Percentiles rank a stretch among this genome's conserved stretches.
phyloP scores from a whole-genome alignment of 805 yeast species.

The Cyberlindnera japonica region DNA sequence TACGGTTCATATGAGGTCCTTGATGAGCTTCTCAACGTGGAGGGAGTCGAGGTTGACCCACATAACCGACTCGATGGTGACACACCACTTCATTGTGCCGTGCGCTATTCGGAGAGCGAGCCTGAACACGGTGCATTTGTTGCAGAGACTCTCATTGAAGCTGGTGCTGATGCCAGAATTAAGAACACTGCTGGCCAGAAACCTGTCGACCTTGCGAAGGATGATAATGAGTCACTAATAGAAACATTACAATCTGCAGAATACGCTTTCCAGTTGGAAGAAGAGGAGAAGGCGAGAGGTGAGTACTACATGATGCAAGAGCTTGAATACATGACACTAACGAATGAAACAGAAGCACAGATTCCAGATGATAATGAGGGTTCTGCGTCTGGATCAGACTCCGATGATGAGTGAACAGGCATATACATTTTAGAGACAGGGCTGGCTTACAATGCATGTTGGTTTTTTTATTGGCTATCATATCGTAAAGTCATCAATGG shows the following conservation, averaged over 20 bases:
- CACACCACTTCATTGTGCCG: conserved; percentile 88
- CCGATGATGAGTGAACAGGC: conserved; percentile 15
- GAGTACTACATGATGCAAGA: conserved; percentile 19
- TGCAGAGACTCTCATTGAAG: conserved; percentile 79
- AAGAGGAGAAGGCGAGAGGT: conserved; percentile 33
- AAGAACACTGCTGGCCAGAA: conserved; percentile 61
- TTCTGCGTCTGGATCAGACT: conserved; percentile 23
- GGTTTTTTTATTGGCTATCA: background rate
- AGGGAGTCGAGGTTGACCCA: conserved; percentile 90
- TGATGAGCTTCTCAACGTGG: conserved; percentile 77
- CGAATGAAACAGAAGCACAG: conserved; percentile 29
- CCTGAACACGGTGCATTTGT: conserved; percentile 81
- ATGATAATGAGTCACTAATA: conserved; percentile 51
- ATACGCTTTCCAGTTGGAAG: conserved; percentile 49
- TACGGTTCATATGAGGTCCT: conserved; percentile 84
- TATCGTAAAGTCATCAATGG: conserved; percentile 39
- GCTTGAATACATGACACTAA: conserved; percentile 14
- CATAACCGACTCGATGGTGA: conserved; percentile 66
- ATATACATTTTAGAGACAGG: too few relatives aligned
- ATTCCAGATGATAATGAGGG: conserved; percentile 31
- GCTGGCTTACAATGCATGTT: conserved; percentile 6
- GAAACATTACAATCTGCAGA: conserved; percentile 79
- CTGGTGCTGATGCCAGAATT: conserved; percentile 79
- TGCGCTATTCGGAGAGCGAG: conserved; percentile 58
- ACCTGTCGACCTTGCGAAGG: conserved; percentile 67